phyloP scores from a whole-genome alignment of 495 filamentous ascomycete species.

The Letharia columbiana region DNA sequence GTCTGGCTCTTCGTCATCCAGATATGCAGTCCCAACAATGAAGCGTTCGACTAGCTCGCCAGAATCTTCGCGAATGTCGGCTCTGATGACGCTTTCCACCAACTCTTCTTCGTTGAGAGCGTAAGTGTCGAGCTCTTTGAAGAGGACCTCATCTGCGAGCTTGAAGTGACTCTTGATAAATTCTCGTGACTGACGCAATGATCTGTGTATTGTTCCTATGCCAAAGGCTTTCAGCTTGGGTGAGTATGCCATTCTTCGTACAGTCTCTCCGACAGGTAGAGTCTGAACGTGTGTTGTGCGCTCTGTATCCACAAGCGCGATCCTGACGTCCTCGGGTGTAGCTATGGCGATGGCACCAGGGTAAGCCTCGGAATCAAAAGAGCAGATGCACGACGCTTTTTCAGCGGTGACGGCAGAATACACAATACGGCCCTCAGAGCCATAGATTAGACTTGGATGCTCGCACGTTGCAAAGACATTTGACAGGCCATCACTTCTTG shows the following conservation, averaged over 20 bases:
- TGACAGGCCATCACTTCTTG: constrained; percentile 50
- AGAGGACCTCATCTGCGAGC: constrained; percentile 51
- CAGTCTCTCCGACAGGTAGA: constrained; percentile 68
- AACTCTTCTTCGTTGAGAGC: constrained; percentile 59
- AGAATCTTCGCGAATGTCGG: constrained; percentile 58
- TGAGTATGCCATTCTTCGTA: constrained; percentile 82
- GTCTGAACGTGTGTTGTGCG: constrained; percentile 80
- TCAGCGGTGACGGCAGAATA: constrained; percentile 96
- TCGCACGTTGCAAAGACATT: constrained; percentile 93
- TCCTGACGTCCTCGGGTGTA: constrained; percentile 65
- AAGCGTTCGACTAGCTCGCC: constrained; percentile 63
- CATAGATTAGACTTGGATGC: constrained; percentile 87
- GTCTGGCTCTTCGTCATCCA: constrained; percentile 49
- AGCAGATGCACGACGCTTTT: constrained; percentile 66
- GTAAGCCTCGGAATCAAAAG: constrained; percentile 74
- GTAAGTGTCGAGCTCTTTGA: constrained; percentile 44
- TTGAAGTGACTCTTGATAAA: constrained; percentile 51
- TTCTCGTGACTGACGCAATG: constrained; percentile 48
- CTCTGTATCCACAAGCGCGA: constrained; percentile 74
- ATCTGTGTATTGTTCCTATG: constrained; percentile 70
- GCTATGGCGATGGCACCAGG: constrained; percentile 74
- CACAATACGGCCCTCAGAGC: constrained; percentile 74
- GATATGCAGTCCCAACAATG: constrained; percentile 74
- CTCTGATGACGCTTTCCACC: constrained; percentile 74
- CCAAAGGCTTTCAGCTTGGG: constrained; percentile 71